Percentiles rank a stretch among this genome's conserved stretches.
Evolutionary conservation across 495 filamentous ascomycete genomes (phyloP).

Genomic region (Aspergillus sparsus): DNA sequence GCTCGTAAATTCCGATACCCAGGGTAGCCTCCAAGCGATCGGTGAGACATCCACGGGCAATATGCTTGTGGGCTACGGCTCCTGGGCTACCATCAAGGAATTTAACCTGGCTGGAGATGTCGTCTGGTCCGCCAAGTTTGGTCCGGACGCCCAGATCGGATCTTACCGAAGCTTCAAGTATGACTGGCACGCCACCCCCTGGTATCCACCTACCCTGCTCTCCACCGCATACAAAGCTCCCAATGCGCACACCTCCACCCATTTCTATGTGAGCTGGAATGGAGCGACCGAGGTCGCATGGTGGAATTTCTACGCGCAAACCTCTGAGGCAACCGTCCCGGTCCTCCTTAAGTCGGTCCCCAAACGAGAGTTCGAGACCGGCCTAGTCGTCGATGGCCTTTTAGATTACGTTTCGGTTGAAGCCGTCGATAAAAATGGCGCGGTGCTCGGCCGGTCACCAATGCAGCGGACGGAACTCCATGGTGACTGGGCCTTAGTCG

Average conservation of each 20-base stretch:
- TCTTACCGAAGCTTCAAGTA: constrained; percentile 24
- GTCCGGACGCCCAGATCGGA: constrained; percentile 10
- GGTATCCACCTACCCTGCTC: constrained; percentile 12
- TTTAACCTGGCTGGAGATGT: constrained; percentile 46
- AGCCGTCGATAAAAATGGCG: too few species aligned
- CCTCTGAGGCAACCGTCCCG: too few species aligned
- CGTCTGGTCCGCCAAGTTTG: constrained; percentile 33
- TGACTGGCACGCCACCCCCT: constrained; percentile 25
- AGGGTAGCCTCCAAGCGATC: constrained; percentile 54
- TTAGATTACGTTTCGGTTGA: too few species aligned
- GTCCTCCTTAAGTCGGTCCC: too few species aligned
- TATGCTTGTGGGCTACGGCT: constrained; percentile 53
- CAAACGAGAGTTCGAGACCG: too few species aligned
- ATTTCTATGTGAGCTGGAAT: constrained; percentile 33
- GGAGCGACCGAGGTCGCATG: constrained; percentile 33
- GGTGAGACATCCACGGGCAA: constrained; percentile 38
- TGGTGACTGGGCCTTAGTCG: too few species aligned
- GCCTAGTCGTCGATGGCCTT: too few species aligned
- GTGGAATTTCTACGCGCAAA: constrained; percentile 8
- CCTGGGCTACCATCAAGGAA: constrained; percentile 48
- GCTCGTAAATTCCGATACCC: constrained; percentile 44
- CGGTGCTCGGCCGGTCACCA: too few species aligned
- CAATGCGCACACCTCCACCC: background rate
- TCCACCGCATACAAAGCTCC: background rate
- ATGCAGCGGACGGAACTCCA: too few species aligned